A percentile compares a stretch with the other conserved stretches of the same genome.
Evolutionary conservation across 2,329 filamentous ascomycete genomes (phyloP).

Genomic region (Nigrospora oryzae): DNA sequence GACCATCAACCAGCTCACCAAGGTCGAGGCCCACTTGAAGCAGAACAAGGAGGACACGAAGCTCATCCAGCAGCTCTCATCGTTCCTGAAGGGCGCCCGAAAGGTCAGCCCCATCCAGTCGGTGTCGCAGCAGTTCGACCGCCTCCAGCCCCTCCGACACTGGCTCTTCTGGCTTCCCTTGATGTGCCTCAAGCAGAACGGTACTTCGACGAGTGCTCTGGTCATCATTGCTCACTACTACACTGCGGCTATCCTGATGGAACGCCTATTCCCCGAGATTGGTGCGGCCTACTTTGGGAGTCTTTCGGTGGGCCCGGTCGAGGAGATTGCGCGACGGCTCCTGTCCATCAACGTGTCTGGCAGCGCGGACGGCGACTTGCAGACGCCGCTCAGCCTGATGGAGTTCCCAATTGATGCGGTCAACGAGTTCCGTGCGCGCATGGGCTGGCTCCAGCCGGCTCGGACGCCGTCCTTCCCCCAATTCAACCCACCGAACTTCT

Average conservation of each 20-base stretch:
- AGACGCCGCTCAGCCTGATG: constrained; percentile 60
- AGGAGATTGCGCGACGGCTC: constrained; percentile 75
- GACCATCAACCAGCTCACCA: constrained; percentile 58
- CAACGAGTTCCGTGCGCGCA: constrained; percentile 57
- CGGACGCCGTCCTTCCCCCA: constrained; percentile 53
- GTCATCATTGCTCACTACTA: constrained; percentile 88
- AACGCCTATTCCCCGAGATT: constrained; percentile 86
- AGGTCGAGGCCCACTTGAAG: constrained; percentile 60
- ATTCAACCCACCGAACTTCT: constrained; percentile 49
- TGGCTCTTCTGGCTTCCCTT: constrained; percentile 97
- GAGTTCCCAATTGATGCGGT: constrained; percentile 65
- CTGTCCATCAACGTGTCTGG: constrained; percentile 57
- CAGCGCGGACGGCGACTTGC: constrained; percentile 45
- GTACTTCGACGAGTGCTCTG: constrained; percentile 68
- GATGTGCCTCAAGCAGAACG: constrained; percentile 68
- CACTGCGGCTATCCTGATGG: constrained; percentile 76
- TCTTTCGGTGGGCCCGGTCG: constrained; percentile 70
- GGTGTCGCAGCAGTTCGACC: constrained; percentile 80
- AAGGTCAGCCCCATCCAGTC: constrained; percentile 62
- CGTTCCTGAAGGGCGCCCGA: constrained; percentile 64
- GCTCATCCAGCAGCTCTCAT: constrained; percentile 59
- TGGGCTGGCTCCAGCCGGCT: constrained; percentile 57
- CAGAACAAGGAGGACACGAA: constrained; percentile 62
- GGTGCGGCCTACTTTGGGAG: constrained; percentile 82
- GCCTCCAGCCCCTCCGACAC: constrained; percentile 76